Base-by-base conservation (phyloP, 805 yeast species). In the Spathaspora hagerdaliae region DNA sequence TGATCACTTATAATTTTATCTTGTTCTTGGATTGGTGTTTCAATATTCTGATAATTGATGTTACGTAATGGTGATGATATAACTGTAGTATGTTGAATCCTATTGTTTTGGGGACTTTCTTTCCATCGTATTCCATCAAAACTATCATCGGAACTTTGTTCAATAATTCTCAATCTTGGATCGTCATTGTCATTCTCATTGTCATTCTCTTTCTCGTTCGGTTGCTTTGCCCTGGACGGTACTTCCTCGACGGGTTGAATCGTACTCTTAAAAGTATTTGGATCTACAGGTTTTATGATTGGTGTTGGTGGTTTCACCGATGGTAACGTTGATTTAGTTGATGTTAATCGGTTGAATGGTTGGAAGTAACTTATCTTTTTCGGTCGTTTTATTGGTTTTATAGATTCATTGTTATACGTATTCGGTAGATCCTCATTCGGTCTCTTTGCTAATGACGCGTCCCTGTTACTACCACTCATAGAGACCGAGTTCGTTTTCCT, bases 41-140 rank as follows among this genome's bases (percentile, higher is more conserved):
- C 26, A 15, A 6, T 19, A 13, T 27, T 37, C 9, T 31, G 40
- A 31, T 49, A 39, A 13, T 55, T 57, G 19, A 59, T 62, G 45
- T 58, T 64, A 19, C 24, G 24, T 37, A 75, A 52, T 0, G 81
- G 81, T 4, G 80, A 75, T 2, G 78, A 73, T 1, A 73, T 69
- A 38, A 41, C 39, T 41, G 46, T 49, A 42, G 15, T 36, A 44
- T 31, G 46, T 42, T 32, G 44, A 43, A 37, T 51, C 31, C 53
- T 49, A n/a, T 51, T 49, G 53, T 51, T 14, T n/a, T 51, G 53
- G 27, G 78, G 77, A 5, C 75, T 69, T 11, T 57, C 57, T 12
- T 64, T 72, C 79, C 79, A 74, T 39, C 69, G 57, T 31, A 71
- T 60, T 1, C 75, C 75, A 37, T 71, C 76, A 48, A 67, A 70